Percentiles rank a stretch among this genome's conserved stretches.
These are phyloP conservation scores for Aurifilum marmelostoma DNA, from an alignment of 2,329 filamentous ascomycete species.

Conservation along the genomic window DNA sequence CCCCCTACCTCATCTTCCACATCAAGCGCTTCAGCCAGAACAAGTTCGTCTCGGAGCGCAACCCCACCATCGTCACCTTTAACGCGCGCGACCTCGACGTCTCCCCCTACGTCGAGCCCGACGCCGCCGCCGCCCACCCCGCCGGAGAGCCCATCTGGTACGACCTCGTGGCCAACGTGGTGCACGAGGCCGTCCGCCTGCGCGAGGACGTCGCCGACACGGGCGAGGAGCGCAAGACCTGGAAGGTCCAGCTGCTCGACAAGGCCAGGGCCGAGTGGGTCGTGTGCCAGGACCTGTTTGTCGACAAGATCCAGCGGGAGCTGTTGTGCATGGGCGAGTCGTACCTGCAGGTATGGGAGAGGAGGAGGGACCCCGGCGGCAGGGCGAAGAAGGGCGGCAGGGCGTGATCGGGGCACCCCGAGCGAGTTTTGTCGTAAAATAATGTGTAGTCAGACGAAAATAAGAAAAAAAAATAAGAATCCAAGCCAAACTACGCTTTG, in stretches of 20 bases:
- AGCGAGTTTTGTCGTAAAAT: too few relatives aligned
- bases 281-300: conserved; percentile 90
- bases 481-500: too few relatives aligned
- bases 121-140: conserved; percentile 69
- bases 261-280: conserved; percentile 86
- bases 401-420: too few relatives aligned
- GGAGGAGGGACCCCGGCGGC: conserved; percentile 59
- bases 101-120: conserved; percentile 88
- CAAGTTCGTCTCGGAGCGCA: conserved; percentile 94
- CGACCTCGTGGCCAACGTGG: conserved; percentile 94
- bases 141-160: conserved; percentile 87
- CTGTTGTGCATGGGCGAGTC: conserved; percentile 90
- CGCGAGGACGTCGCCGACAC: conserved; percentile 87
- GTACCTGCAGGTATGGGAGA: conserved; percentile 96
- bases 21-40: conserved; percentile 97
- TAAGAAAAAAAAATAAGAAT: too few relatives aligned
- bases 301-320: conserved; percentile 87
- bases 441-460: too few relatives aligned
- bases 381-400: conserved; percentile 41
- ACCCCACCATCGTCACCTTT: conserved; percentile 98
- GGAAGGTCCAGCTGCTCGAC: conserved; percentile 89
- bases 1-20: conserved; percentile 90
- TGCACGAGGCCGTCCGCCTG: conserved; percentile 77
- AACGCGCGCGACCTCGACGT: conserved; percentile 82
- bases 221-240: conserved; percentile 84